Percentiles rank a stretch among this genome's conserved stretches.
Evolutionary conservation across 495 filamentous ascomycete genomes (phyloP).

Genomic region (Penicillium simplicissimum): DNA sequence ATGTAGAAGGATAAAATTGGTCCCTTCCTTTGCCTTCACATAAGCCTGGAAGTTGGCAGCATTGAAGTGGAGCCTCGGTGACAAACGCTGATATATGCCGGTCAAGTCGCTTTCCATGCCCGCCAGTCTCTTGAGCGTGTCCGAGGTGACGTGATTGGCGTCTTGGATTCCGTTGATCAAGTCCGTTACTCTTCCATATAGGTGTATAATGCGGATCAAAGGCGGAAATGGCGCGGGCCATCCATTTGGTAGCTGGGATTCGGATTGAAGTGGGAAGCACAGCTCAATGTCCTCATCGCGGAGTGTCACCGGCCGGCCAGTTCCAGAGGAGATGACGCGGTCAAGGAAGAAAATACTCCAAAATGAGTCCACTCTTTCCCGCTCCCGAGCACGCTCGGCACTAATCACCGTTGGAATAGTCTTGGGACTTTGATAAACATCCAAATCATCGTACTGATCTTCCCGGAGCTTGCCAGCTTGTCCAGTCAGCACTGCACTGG

Average conservation of each 20-base stretch:
- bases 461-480: conserved; percentile 44
- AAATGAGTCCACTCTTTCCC: conserved; percentile 78
- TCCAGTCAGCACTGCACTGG: conserved; percentile 51
- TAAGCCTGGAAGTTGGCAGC: conserved; percentile 76
- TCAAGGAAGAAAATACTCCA: conserved; percentile 88
- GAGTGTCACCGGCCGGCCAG: conserved; percentile 75
- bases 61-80: conserved; percentile 73
- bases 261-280: conserved; percentile 64
- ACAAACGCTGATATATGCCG: conserved; percentile 73
- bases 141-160: conserved; percentile 69
- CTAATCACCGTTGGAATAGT: conserved; percentile 26
- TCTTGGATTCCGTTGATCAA: conserved; percentile 80
- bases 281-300: conserved; percentile 81
- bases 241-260: conserved; percentile 54
- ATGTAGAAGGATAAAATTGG: conserved; percentile 83
- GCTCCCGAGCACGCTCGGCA: conserved; percentile 56
- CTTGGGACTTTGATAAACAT: conserved; percentile 26
- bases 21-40: conserved; percentile 72
- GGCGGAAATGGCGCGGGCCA: conserved; percentile 78
- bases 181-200: conserved; percentile 81
- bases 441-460: conserved; percentile 46
- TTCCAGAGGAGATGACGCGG: conserved; percentile 80
- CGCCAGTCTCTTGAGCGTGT: conserved; percentile 65
- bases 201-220: conserved; percentile 76
- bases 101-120: conserved; percentile 78